phyloP scores from a whole-genome alignment of 495 filamentous ascomycete species.

The Cercophora samala region DNA sequence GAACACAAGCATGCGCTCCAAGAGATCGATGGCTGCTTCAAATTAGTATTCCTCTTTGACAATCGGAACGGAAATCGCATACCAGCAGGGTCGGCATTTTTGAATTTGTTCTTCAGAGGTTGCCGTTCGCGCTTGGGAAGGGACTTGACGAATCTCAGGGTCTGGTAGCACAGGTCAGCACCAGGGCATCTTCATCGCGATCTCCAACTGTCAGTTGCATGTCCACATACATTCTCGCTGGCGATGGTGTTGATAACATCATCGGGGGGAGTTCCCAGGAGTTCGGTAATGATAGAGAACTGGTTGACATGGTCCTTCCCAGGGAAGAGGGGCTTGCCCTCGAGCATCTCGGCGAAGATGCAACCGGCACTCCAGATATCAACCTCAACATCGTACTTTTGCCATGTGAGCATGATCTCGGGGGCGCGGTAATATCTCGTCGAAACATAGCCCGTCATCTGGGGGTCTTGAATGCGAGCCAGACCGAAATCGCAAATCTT shows the following conservation, averaged over 20 bases:
- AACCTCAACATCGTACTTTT: conserved; percentile 99
- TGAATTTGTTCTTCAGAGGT: conserved; percentile 87
- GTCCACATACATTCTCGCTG: conserved; percentile 80
- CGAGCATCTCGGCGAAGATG: conserved; percentile 98
- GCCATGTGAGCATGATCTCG: conserved; percentile 99
- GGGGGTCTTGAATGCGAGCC: conserved; percentile 97
- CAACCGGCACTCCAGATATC: conserved; percentile 99
- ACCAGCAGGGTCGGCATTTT: conserved; percentile 92
- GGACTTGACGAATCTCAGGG: conserved; percentile 93
- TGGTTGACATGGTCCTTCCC: conserved; percentile 99
- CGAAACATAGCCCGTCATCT: conserved; percentile 99
- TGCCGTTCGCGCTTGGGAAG: conserved; percentile 93
- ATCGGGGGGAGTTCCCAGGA: conserved; percentile 95
- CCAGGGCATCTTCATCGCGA: conserved; percentile 7
- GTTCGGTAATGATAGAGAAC: conserved; percentile 98
- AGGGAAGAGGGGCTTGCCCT: conserved; percentile 96
- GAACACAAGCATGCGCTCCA: conserved; percentile 97
- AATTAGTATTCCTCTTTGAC: conserved; percentile 9
- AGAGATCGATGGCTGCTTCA: conserved; percentile 76
- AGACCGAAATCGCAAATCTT: conserved; percentile 99
- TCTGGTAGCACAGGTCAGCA: conserved; percentile 50
- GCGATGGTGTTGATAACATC: conserved; percentile 98
- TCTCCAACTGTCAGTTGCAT: background rate
- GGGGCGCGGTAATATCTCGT: conserved; percentile 97
- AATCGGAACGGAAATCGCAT: conserved; percentile 19